phyloP scores from a whole-genome alignment of 2,329 filamentous ascomycete genomes.

The Madurella fahalii region DNA sequence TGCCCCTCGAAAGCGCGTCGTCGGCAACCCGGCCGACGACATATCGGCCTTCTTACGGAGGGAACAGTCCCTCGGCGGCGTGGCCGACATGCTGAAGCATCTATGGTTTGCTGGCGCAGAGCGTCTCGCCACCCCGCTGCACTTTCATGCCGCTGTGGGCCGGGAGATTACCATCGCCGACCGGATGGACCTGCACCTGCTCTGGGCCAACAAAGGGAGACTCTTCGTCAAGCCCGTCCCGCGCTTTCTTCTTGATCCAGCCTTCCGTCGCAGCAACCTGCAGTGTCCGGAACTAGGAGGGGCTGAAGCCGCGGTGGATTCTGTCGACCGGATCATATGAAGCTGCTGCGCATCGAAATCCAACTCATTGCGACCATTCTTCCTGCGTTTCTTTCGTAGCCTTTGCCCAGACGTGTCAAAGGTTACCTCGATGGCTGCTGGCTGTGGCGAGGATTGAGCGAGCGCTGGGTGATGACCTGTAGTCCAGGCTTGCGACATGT shows the following conservation, averaged over 20 bases:
- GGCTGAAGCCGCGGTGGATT: no score
- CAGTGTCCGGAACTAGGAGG: no score
- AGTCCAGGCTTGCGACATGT: no score
- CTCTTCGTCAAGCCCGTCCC: conserved; percentile 16
- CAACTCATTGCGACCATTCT: no score
- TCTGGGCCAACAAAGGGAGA: conserved; percentile 11
- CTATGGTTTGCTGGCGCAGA: conserved; percentile 16
- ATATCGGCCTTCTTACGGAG: conserved; percentile 9
- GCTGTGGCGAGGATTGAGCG: no score
- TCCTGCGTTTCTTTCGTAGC: no score
- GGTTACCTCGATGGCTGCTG: no score
- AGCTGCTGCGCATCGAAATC: no score
- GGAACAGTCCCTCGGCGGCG: conserved; percentile 11
- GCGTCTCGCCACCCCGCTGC: conserved; percentile 19
- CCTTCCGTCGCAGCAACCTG: conserved; percentile 9
- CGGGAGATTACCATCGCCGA: conserved; percentile 25
- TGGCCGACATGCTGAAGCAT: conserved; percentile 12
- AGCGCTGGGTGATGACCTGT: no score
- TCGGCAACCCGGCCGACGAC: conserved; percentile 13
- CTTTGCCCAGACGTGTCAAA: no score
- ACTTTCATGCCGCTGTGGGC: conserved; percentile 20
- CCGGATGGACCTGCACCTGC: conserved; percentile 23
- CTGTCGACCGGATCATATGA: no score
- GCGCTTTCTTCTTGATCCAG: conserved; percentile 12
- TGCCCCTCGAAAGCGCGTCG: conserved; percentile 7